Evolutionary conservation across 306 rosid genomes (phyloP), one percentile per base, ranked within the genome.

Genomic region (Casuarina equisetifolia): DNA sequence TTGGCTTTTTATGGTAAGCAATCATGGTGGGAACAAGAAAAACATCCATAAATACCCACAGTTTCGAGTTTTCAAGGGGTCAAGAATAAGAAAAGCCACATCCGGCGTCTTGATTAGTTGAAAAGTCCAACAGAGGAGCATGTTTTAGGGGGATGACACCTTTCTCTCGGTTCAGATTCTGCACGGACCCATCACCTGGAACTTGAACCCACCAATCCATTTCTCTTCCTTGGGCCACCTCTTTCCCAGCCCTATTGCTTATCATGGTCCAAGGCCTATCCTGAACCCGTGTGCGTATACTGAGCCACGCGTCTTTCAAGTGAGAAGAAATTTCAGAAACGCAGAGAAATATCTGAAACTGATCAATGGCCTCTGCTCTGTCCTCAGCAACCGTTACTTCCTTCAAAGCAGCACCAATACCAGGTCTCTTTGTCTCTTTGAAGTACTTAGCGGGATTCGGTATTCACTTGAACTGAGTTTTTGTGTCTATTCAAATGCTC

Each of bases 281-380:
- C 9, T 17, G 6, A 67, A 42, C 13, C 71, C 3, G 9, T 67
- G 71, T 25, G 3, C 50, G 15, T 1, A 67, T 4, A 17, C 50
- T 17, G 35, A 9, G 36, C 71, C 51, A 67, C 71, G 71, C 42
- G 25, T 42, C 15, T 3, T 42, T 15, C 4, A n/a, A 67, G n/a
- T 10, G n/a, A 42, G 17, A 3, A 3, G 32, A 25, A 25, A 51
- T 15, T 51, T 12, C 57, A 12, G 5, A 51, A 4, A 51, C 32
- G 32, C 32, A 9, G 3, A 57, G 3, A 61, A 61, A 61, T 32
- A 66, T 17, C 6, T 16, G 15, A 6, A 15, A 4, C 11, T 11
- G 35, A 16, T 17, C 85, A 76, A 89, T 91, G 98, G 87, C 89
- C 17, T 77, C 76, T 63, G 70, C 85, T 70, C 35, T 85, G 48